These are phyloP conservation scores for Pestalotiopsis sp. DNA, from an alignment of 2,329 filamentous ascomycete species.

Conservation along the genomic window DNA sequence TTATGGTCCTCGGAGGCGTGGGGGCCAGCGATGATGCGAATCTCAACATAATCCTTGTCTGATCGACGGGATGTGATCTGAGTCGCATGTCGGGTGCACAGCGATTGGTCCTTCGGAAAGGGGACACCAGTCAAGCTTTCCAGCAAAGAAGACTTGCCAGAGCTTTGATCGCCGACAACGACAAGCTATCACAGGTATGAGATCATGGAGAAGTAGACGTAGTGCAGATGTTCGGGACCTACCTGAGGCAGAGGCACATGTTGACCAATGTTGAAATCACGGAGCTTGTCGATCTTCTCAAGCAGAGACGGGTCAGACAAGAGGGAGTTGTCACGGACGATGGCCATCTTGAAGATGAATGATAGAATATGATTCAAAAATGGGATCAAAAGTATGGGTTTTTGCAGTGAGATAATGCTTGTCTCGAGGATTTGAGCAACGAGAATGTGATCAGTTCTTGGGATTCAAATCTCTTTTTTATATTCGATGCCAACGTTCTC, in stretches of 20 bases:
- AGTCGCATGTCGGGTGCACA: slow-evolving; percentile 31
- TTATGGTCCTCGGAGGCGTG: slow-evolving; percentile 1
- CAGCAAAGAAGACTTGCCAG: slow-evolving; percentile 74
- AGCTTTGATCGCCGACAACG: slow-evolving; percentile 75
- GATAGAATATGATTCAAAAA: neutral
- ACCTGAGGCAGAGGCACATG: slow-evolving; percentile 28
- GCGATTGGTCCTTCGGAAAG: slow-evolving; percentile 24
- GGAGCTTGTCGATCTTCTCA: slow-evolving; percentile 29
- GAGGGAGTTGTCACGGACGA: neutral
- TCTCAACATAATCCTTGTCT: neutral
- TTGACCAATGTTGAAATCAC: slow-evolving; percentile 27
- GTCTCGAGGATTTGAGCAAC: no score
- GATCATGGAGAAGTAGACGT: neutral
- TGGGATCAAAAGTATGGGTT: neutral
- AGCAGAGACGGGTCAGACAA: slow-evolving; percentile 3
- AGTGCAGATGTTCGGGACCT: neutral
- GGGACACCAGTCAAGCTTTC: slow-evolving; percentile 51
- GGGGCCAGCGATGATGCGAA: slow-evolving; percentile 15
- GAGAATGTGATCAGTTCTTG: no score
- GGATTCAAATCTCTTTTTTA: no score
- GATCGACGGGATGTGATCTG: slow-evolving; percentile 23
- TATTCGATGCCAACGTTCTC: no score
- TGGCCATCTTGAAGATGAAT: neutral
- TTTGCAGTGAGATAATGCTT: no score
- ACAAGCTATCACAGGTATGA: slow-evolving; percentile 54